Percentiles rank a stretch among this genome's conserved stretches.
Conservation (phyloP, 75 land plant genomes). For the Azolla pinnata region DNA sequence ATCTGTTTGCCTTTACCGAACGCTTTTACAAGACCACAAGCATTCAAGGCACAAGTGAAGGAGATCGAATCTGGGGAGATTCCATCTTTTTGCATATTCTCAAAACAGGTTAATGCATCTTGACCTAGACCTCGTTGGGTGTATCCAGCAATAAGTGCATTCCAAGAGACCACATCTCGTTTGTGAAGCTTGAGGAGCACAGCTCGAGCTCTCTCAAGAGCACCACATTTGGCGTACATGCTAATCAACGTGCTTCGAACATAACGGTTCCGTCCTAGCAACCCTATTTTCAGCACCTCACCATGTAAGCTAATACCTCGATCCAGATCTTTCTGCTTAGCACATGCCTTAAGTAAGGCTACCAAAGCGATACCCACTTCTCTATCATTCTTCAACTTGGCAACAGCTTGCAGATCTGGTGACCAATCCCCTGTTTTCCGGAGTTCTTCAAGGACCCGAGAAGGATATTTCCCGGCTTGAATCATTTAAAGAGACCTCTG, state of each 20-base stretch:
- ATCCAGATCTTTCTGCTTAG: neutral
- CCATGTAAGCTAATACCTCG: neutral
- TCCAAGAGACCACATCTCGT: slow-evolving; percentile 24
- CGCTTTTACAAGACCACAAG: slow-evolving; percentile 17
- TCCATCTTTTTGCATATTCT: slow-evolving; percentile 23
- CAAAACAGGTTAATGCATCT: slow-evolving; percentile 11
- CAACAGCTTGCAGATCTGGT: too few species aligned
- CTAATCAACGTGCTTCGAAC: neutral
- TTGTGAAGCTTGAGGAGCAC: slow-evolving; percentile 16
- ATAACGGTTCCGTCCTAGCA: neutral
- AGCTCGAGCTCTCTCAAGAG: neutral
- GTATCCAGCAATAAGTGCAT: slow-evolving; percentile 24
- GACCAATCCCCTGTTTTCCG: too few species aligned
- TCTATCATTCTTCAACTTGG: too few species aligned
- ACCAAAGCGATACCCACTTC: too few species aligned
- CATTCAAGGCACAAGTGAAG: slow-evolving; percentile 34
- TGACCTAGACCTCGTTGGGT: slow-evolving; percentile 9
- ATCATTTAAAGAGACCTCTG: too few species aligned
- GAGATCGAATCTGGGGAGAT: slow-evolving; percentile 37
- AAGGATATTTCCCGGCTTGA: too few species aligned
- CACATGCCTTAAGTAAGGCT: neutral
- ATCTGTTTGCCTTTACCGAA: slow-evolving; percentile 29
- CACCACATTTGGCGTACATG: slow-evolving; percentile 12
- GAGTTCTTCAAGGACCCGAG: too few species aligned
- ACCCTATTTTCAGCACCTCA: neutral